Evolutionary conservation across 441 rosid species (phyloP), one percentile per base, ranked within the genome.

Genomic region (Daphne laureola): DNA sequence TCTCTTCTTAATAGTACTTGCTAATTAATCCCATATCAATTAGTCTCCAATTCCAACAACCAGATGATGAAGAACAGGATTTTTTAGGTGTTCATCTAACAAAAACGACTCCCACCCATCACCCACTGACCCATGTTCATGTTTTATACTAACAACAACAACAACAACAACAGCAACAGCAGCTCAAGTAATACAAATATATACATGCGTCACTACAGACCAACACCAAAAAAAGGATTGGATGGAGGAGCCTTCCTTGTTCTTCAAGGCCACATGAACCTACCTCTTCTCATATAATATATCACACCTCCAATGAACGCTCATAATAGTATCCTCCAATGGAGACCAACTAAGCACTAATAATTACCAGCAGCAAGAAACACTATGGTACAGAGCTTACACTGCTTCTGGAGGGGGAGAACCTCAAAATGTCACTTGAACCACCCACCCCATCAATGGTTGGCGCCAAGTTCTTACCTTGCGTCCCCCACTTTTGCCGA

Each of bases 401-500:
- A 63, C 73, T 5, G 65, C 73, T 14, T 48, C 72, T 38, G 71
- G 77, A 4, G n/a, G n/a, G n/a, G n/a, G n/a, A n/a, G 78, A 73
- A 63, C 66, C 77, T 62, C 62, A 65, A 75, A 72, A 72, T 70
- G 70, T 74, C 78, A 73, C 72, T 36, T 56, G 55, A 46, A 50
- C n/a, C 64, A 46, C 25, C 50, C 45, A 27, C 46, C 25, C 50
- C 45, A 27, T 51, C 4, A 57, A 50, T 61, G 18, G 46, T 21
- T 27, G 54, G 57, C 27, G 47, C 25, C 35, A 46, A 16, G 36
- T 27, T 11, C 44, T 51, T 76, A 75, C 42, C 58, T 49, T 52
- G 64, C 38, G 38, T 70, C 87, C 16, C 83, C 81, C 25, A 90
- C 76, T 78, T 80, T 93, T 71, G 83, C 57, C 66, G 78, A 54